These are phyloP conservation scores for Lactifluus pinguis DNA, from an alignment of 768 basidiomycete genomes.

Conservation along the genomic window DNA sequence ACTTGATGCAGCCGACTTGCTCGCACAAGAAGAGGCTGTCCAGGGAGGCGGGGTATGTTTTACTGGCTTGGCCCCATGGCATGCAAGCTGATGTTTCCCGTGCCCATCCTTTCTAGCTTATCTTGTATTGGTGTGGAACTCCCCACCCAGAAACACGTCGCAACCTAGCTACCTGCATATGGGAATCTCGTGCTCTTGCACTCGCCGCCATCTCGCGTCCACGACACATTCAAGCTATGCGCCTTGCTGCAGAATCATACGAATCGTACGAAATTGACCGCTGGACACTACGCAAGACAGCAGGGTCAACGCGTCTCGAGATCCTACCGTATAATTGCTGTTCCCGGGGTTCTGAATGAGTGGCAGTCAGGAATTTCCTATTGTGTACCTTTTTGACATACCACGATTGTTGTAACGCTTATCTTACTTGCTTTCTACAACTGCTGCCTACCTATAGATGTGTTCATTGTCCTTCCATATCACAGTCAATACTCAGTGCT, in stretches of 20 bases:
- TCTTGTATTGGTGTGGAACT: slow-evolving; percentile 92
- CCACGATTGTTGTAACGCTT: background rate
- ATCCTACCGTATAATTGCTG: slow-evolving; percentile 53
- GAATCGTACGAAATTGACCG: slow-evolving; percentile 74
- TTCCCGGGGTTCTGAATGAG: slow-evolving; percentile 57
- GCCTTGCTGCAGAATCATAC: slow-evolving; percentile 66
- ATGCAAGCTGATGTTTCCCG: background rate
- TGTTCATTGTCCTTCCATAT: too few relatives aligned
- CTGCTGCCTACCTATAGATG: too few relatives aligned
- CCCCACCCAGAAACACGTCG: slow-evolving; percentile 66
- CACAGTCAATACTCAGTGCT: background rate
- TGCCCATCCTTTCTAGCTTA: slow-evolving; percentile 37
- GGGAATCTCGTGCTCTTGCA: slow-evolving; percentile 84
- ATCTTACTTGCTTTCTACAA: background rate
- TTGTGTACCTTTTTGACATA: background rate
- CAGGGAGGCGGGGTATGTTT: slow-evolving; percentile 68
- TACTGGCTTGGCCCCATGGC: background rate
- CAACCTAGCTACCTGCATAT: slow-evolving; percentile 94
- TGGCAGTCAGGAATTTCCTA: background rate
- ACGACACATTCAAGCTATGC: slow-evolving; percentile 77
- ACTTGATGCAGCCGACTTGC: slow-evolving; percentile 78
- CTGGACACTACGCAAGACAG: slow-evolving; percentile 56
- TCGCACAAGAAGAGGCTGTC: slow-evolving; percentile 90
- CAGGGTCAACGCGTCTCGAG: slow-evolving; percentile 46
- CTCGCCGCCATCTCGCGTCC: slow-evolving; percentile 71